A percentile compares a stretch with the other conserved stretches of the same genome.
These are phyloP conservation scores for Emergomyces africanus DNA, from an alignment of 2,329 filamentous ascomycete species.

Conservation along the genomic window DNA sequence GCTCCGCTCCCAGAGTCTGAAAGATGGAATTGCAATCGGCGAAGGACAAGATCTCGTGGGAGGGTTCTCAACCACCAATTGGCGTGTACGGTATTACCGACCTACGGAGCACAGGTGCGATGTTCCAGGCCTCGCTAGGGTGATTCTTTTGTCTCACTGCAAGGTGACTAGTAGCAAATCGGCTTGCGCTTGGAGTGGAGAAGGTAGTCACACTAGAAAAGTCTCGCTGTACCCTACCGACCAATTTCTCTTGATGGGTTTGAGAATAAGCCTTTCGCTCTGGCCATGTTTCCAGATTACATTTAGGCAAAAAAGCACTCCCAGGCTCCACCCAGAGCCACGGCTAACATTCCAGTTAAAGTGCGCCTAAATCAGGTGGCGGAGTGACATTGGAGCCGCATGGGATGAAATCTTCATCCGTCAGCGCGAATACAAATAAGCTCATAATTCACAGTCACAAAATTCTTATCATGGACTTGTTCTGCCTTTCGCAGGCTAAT, in stretches of 20 bases:
- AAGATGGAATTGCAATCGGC: not conserved
- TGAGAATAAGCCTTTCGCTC: too few relatives aligned
- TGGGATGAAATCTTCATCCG: too few relatives aligned
- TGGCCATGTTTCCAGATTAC: too few relatives aligned
- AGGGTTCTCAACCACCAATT: not conserved
- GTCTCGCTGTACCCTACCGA: not conserved
- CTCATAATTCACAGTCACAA: too few relatives aligned
- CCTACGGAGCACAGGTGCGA: not conserved
- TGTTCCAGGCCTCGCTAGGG: not conserved
- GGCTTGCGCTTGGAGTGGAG: not conserved
- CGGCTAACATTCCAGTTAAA: not conserved
- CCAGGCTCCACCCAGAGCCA: not conserved
- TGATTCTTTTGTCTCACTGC: not conserved
- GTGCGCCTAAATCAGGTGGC: not conserved
- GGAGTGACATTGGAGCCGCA: too few relatives aligned
- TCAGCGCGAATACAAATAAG: too few relatives aligned
- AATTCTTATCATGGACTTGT: not conserved
- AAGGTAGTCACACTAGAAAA: not conserved
- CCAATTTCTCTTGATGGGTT: not conserved
- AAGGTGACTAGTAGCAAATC: not conserved
- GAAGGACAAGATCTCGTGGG: not conserved
- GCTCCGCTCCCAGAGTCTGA: not conserved
- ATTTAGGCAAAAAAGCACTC: too few relatives aligned
- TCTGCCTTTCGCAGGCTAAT: not conserved
- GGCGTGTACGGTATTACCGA: not conserved